Evolutionary conservation across 2,329 filamentous ascomycete genomes (phyloP).

Genomic region (Leptosphaerulina australis): DNA sequence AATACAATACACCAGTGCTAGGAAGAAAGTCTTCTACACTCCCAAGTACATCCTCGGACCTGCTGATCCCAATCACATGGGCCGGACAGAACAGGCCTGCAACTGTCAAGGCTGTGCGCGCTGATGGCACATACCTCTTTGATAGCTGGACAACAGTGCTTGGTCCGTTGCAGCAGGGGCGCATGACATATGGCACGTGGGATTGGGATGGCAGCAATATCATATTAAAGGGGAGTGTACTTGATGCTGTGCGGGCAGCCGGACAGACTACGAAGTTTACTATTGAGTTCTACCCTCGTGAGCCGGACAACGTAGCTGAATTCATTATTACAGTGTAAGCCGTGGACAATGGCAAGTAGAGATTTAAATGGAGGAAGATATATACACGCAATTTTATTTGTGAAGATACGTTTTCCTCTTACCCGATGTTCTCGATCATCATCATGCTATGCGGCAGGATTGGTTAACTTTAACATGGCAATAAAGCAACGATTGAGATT

Average conservation of each 20-base stretch:
- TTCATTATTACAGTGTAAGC: conserved; percentile 54
- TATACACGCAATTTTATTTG: background rate
- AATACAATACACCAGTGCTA: conserved; percentile 58
- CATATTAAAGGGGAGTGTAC: conserved; percentile 54
- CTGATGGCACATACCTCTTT: conserved; percentile 58
- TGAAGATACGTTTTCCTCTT: background rate
- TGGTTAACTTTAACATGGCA: too few species aligned
- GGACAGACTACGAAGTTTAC: conserved; percentile 57
- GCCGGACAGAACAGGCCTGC: conserved; percentile 59
- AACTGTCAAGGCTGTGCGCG: conserved; percentile 57
- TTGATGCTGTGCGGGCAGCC: conserved; percentile 56
- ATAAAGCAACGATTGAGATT: too few species aligned
- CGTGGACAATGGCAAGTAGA: background rate
- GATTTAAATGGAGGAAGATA: background rate
- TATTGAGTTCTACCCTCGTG: conserved; percentile 63
- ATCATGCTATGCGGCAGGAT: too few species aligned
- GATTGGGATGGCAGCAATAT: conserved; percentile 57
- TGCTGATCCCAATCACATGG: conserved; percentile 60
- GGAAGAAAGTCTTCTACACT: conserved; percentile 7
- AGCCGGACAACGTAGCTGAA: conserved; percentile 56
- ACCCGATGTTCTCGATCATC: too few species aligned
- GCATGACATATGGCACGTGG: conserved; percentile 58
- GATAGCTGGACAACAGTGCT: conserved; percentile 64
- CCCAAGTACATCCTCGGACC: conserved; percentile 45
- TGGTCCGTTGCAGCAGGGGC: conserved; percentile 57